These are phyloP conservation scores for Auricularia sp. DNA, from an alignment of 768 basidiomycete species.

Conservation along the genomic window DNA sequence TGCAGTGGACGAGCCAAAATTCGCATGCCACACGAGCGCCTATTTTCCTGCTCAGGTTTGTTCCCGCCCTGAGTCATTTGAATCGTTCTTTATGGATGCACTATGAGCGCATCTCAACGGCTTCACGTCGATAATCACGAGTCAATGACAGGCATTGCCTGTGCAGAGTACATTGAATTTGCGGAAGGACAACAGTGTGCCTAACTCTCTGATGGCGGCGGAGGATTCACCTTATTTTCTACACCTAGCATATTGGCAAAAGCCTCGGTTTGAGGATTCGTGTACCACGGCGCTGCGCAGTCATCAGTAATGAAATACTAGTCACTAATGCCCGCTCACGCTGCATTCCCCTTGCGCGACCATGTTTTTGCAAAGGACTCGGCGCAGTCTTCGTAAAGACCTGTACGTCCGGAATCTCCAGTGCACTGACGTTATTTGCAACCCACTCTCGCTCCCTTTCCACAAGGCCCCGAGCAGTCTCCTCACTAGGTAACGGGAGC, in stretches of 20 bases:
- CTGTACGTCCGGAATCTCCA: constrained; percentile 13
- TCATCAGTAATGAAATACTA: constrained; percentile 2
- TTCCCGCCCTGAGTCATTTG: background rate
- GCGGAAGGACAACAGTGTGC: background rate
- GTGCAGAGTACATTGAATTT: background rate
- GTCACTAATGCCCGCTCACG: constrained; percentile 23
- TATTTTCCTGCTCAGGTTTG: background rate
- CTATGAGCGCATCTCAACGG: no score
- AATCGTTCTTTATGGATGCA: background rate
- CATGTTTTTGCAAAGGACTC: constrained; percentile 34
- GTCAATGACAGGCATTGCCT: no score
- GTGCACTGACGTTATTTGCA: constrained; percentile 37
- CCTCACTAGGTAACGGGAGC: constrained; percentile 47
- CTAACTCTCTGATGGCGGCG: background rate
- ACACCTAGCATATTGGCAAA: constrained; percentile 75
- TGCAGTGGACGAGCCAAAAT: background rate
- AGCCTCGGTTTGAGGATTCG: constrained; percentile 83
- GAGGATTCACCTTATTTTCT: constrained; percentile 54
- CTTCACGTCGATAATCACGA: no score
- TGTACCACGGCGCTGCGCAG: constrained; percentile 57
- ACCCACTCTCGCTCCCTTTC: constrained; percentile 61
- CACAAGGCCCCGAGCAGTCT: constrained; percentile 44
- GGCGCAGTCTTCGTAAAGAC: constrained; percentile 59
- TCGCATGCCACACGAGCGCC: background rate
- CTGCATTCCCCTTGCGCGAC: constrained; percentile 25